Percentiles rank a stretch among this genome's conserved stretches.
Evolutionary conservation across 139 green algal genomes (phyloP).

Genomic region (Volvox reticuliferus): DNA sequence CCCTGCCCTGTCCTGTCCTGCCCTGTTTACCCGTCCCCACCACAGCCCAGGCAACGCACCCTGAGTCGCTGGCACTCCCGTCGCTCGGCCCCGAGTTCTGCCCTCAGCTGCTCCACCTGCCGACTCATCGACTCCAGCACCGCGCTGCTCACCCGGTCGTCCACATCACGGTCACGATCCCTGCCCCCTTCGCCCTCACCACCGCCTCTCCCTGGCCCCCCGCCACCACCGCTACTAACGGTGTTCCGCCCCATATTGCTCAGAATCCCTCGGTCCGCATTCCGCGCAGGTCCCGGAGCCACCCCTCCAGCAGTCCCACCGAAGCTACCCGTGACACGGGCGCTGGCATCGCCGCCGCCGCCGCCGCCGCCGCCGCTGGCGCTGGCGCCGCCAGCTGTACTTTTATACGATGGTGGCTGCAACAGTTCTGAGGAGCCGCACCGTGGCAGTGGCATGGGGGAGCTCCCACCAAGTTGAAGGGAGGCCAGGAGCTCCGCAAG

Average conservation of each 20-base stretch:
- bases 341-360: not conserved
- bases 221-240: not conserved
- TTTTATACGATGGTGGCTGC: not conserved
- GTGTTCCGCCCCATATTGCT: not conserved
- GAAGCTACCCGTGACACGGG: not conserved
- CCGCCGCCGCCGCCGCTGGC: not conserved
- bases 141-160: not conserved
- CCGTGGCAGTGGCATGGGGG: not conserved
- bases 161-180: not conserved
- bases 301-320: not conserved
- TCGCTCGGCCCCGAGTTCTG: constrained; percentile 29
- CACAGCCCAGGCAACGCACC: not conserved
- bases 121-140: constrained; percentile 12
- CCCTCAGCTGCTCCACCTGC: constrained; percentile 45
- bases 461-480: constrained; percentile 4
- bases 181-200: not conserved
- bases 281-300: not conserved
- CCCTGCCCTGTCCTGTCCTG: too few relatives aligned
- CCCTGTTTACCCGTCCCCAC: too few relatives aligned
- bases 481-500: constrained; percentile 30
- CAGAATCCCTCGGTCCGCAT: not conserved
- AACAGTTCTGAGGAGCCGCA: not conserved
- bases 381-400: not conserved
- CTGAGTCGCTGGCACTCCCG: constrained; percentile 27
- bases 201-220: not conserved